A percentile compares a stretch with the other conserved stretches of the same genome.
Conservation (phyloP, 2,329 filamentous ascomycete species). For the Xenosphaeropsis pyriputrescens region DNA sequence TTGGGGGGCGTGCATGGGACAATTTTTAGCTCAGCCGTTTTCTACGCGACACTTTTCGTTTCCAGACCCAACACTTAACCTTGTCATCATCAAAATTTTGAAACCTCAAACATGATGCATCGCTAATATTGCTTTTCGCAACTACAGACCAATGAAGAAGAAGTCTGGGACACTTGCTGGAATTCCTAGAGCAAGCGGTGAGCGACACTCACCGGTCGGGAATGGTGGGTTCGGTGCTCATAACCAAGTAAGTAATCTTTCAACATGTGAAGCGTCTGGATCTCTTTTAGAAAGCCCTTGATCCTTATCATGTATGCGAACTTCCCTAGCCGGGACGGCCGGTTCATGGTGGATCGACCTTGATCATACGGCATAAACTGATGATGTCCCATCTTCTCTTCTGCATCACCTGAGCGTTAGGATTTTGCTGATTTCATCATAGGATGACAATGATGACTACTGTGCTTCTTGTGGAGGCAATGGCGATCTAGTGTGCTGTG, state of each 20-base stretch:
- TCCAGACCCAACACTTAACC: constrained; percentile 4
- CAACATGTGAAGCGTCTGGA: too few relatives aligned
- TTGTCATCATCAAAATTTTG: constrained; percentile 1
- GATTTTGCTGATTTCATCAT: constrained; percentile 1
- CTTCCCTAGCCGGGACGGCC: too few relatives aligned
- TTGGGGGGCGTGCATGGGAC: too few relatives aligned
- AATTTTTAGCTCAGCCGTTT: neutral
- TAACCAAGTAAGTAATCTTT: constrained; percentile 33
- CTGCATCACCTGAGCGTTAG: too few relatives aligned
- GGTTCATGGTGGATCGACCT: too few relatives aligned
- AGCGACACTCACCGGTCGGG: constrained; percentile 45
- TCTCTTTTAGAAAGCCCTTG: constrained; percentile 1
- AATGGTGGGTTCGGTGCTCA: constrained; percentile 21
- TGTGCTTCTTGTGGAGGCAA: constrained; percentile 76
- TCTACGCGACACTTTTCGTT: constrained; percentile 3
- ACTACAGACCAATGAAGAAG: constrained; percentile 58
- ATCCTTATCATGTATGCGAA: constrained; percentile 1
- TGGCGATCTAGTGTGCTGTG: constrained; percentile 83
- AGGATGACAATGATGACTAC: constrained; percentile 75
- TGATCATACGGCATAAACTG: too few relatives aligned
- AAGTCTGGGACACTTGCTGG: constrained; percentile 53
- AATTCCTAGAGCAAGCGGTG: constrained; percentile 48
- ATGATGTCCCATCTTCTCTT: too few relatives aligned
- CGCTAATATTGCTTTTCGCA: constrained; percentile 3
- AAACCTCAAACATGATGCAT: constrained; percentile 1